Evolutionary conservation across 139 green algal species (phyloP).

Genomic region (Chlorella ohadii): DNA sequence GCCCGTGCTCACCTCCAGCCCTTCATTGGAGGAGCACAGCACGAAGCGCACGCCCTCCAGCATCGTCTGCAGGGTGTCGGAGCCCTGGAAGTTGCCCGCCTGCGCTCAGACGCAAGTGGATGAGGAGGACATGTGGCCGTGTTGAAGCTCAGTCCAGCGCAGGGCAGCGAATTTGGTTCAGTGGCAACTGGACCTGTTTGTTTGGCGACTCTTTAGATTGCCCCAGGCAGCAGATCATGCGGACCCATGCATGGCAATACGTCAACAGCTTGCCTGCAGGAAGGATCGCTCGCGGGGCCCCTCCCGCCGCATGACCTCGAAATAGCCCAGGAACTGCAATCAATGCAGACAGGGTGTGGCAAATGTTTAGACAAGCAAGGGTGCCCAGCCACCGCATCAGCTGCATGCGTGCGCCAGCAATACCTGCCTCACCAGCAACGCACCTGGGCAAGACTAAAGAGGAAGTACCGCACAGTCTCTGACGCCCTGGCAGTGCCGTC

Average conservation of each 20-base stretch:
- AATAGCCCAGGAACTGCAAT: slow-evolving; percentile 73
- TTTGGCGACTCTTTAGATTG: too few relatives aligned
- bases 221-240: too few relatives aligned
- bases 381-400: too few relatives aligned
- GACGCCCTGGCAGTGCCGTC: too few relatives aligned
- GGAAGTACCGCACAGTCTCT: slow-evolving; percentile 55
- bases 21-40: slow-evolving; percentile 54
- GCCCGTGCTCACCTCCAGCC: slow-evolving; percentile 40
- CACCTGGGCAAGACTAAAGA: slow-evolving; percentile 72
- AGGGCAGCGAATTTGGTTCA: too few relatives aligned
- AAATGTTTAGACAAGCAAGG: too few relatives aligned
- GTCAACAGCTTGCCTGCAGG: slow-evolving; percentile 48
- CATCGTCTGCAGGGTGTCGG: slow-evolving; percentile 66
- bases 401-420: too few relatives aligned
- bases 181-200: too few relatives aligned
- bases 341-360: too few relatives aligned
- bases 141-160: too few relatives aligned
- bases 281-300: slow-evolving; percentile 70
- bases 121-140: too few relatives aligned
- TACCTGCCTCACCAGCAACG: slow-evolving; percentile 67
- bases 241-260: too few relatives aligned
- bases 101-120: slow-evolving; percentile 5
- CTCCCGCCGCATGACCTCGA: slow-evolving; percentile 76
- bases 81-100: slow-evolving; percentile 42
- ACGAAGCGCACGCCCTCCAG: slow-evolving; percentile 75